Evolutionary conservation across 2,329 filamentous ascomycete genomes (phyloP).

Genomic region (Sporothrix schenckii): DNA sequence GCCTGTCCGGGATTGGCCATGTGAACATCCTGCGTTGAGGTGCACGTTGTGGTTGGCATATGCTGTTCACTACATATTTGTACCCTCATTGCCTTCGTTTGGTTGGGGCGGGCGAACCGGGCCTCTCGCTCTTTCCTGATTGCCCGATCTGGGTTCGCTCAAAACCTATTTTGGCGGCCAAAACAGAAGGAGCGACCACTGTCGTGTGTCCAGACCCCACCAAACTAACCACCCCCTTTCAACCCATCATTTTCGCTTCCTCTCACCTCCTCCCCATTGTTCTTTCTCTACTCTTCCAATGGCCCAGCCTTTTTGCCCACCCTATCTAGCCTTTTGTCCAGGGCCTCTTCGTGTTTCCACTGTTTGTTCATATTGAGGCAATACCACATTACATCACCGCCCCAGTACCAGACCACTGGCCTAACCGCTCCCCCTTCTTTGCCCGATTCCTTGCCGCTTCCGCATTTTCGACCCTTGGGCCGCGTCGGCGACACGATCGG

Average conservation of each 20-base stretch:
- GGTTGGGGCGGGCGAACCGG: slow-evolving; percentile 16
- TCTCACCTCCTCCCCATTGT: not conserved
- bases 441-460: slow-evolving; percentile 17
- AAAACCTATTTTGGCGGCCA: not conserved
- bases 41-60: not conserved
- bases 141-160: slow-evolving; percentile 1
- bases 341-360: not conserved
- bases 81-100: not conserved
- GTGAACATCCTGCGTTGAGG: slow-evolving; percentile 4
- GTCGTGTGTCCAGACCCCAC: slow-evolving; percentile 29
- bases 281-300: not conserved
- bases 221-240: slow-evolving; percentile 18
- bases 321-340: not conserved
- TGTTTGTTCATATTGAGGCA: slow-evolving; percentile 2
- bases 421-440: slow-evolving; percentile 17
- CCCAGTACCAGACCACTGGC: not conserved
- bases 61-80: not conserved
- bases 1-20: slow-evolving; percentile 21
- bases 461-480: slow-evolving; percentile 15
- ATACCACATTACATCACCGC: not conserved
- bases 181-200: slow-evolving; percentile 13
- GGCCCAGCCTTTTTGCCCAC: not conserved
- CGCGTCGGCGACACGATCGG: slow-evolving; percentile 25
- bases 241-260: not conserved
- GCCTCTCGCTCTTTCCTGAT: slow-evolving; percentile 25